Evolutionary conservation across 805 yeast genomes (phyloP), one percentile per base, ranked within the genome.

Genomic region (Metschnikowia cubensis): DNA sequence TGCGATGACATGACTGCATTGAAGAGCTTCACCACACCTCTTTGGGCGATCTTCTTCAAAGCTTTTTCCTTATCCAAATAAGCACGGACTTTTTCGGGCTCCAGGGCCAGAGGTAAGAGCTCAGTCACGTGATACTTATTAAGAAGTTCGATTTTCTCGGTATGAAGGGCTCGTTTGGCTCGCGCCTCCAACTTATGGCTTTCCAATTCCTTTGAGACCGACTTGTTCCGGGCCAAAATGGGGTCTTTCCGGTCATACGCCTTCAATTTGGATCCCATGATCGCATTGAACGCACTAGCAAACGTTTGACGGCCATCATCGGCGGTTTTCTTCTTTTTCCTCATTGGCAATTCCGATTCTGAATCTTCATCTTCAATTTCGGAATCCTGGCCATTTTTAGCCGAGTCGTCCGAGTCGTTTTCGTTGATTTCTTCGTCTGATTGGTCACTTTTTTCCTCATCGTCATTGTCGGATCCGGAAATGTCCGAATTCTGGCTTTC

Each of bases 201-300:
- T 58, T 91, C 97, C 50, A 87, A 77, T 57, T 87, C 84, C 68
- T 84, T 85, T 45, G 83, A 53, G 0, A 84, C 79, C 38, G 78
- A 75, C 57, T 85, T 87, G 61, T 87, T 87, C 69, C 98, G 83
- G 6, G 92, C 91, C 69, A 92, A 76, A 49, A 92, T 88, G 2
- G 99, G 99, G 65, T 91, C 96, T 41, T 79, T 79, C 62, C 97
- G 77, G 62, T 87, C 89, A 60, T 92, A 87, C 0, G 96, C 95
- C 65, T 94, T 94, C 57, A 92, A 74, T 60, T 82, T 84, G 1
- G 98, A 89, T 4, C 86, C 87, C 46, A 92, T 70, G 59, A 92
- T 86, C 14, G 96, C 94, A 57, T 74, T 82, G 62, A 94, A 82
- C 0, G 98, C 98, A 48, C 70, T 76, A 17, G 96, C 88, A 62